phyloP scores from a whole-genome alignment of 2,329 filamentous ascomycete species.

The Aspergillus sp. region DNA sequence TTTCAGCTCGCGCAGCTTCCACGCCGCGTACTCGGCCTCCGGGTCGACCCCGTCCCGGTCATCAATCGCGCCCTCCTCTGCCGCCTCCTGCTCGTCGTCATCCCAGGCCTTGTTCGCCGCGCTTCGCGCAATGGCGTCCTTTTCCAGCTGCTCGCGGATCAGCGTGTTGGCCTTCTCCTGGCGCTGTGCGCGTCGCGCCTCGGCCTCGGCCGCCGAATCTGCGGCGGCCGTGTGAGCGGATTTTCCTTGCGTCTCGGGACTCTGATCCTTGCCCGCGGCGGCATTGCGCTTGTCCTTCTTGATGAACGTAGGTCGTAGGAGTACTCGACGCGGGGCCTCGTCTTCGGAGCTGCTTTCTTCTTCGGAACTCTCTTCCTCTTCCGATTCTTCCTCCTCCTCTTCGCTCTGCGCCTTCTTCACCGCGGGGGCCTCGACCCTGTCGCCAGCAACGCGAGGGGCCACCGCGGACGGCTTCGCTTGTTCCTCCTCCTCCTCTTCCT shows the following conservation, averaged over 20 bases:
- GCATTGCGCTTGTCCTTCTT: constrained; percentile 61
- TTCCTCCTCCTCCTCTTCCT: constrained; percentile 46
- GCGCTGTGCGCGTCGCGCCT: constrained; percentile 49
- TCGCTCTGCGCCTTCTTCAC: constrained; percentile 45
- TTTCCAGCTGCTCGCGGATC: constrained; percentile 84
- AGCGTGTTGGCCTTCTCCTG: constrained; percentile 74
- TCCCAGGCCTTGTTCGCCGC: constrained; percentile 86
- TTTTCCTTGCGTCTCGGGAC: constrained; percentile 16
- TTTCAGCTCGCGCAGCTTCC: constrained; percentile 88
- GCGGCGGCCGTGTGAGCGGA: constrained; percentile 14
- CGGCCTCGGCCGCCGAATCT: constrained; percentile 43
- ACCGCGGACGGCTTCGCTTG: constrained; percentile 29
- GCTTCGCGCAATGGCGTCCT: constrained; percentile 71
- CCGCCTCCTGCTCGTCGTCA: constrained; percentile 62
- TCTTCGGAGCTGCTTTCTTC: constrained; percentile 58
- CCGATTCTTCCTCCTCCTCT: constrained; percentile 49
- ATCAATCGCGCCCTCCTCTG: constrained; percentile 73
- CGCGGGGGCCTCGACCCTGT: constrained; percentile 14
- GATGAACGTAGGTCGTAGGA: constrained; percentile 66
- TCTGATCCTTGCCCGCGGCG: constrained; percentile 20
- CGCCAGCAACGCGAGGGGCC: constrained; percentile 14
- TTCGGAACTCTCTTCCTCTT: constrained; percentile 48
- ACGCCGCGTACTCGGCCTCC: constrained; percentile 84
- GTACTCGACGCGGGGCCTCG: constrained; percentile 54
- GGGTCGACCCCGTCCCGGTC: constrained; percentile 86